Conservation (phyloP, 768 basidiomycete species). For the Lanmaoa rubissima region DNA sequence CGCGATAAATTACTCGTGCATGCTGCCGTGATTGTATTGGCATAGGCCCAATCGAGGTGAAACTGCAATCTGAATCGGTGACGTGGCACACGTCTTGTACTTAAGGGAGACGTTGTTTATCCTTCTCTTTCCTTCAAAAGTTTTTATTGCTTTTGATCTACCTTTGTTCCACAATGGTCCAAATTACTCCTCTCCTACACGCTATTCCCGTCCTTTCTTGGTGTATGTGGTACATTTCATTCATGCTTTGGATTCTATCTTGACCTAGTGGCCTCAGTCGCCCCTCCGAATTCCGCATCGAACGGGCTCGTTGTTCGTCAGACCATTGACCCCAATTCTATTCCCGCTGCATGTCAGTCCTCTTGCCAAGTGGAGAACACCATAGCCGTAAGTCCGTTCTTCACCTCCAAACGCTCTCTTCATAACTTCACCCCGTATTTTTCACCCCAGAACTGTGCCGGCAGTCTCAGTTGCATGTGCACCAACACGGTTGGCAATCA, state of each 20-base stretch:
- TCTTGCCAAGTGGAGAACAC: slow-evolving; percentile 19
- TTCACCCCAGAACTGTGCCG: slow-evolving; percentile 9
- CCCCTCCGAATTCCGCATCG: background rate
- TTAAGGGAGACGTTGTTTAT: background rate
- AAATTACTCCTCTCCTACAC: slow-evolving; percentile 18
- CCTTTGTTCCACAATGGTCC: slow-evolving; percentile 18
- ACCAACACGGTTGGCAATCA: slow-evolving; percentile 5
- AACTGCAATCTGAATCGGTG: background rate
- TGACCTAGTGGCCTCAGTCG: background rate
- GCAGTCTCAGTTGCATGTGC: slow-evolving; percentile 13
- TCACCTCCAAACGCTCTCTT: no score
- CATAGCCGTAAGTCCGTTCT: slow-evolving; percentile 15
- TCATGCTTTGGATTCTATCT: background rate
- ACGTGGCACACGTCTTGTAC: background rate
- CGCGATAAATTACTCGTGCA: background rate
- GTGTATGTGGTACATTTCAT: slow-evolving; percentile 5
- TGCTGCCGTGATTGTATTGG: background rate
- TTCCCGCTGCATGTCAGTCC: slow-evolving; percentile 22
- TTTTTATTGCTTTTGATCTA: background rate
- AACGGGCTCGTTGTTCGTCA: slow-evolving; percentile 23
- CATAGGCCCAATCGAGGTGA: background rate
- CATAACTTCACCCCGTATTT: no score
- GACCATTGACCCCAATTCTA: background rate
- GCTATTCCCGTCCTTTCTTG: slow-evolving; percentile 8
- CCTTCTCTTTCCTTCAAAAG: background rate